Conservation (phyloP, 129 eudicot genomes). For the Arctium minus region DNA sequence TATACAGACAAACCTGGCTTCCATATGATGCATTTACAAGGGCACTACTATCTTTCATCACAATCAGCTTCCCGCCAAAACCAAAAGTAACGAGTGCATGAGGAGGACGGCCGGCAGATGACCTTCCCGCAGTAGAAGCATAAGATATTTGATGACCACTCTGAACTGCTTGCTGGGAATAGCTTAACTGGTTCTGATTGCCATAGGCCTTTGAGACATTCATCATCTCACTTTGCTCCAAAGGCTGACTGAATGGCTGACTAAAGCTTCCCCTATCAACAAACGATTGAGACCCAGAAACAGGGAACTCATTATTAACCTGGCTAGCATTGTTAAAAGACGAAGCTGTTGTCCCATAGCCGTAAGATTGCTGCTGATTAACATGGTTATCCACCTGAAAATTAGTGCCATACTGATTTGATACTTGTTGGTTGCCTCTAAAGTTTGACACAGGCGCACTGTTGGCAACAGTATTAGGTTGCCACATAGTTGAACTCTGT, state of each 20-base stretch:
- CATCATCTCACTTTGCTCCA: slow-evolving; percentile 41
- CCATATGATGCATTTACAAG: slow-evolving; percentile 45
- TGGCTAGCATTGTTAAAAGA: slow-evolving; percentile 37
- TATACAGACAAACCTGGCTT: slow-evolving; percentile 51
- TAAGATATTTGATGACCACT: slow-evolving; percentile 47
- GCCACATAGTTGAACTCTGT: slow-evolving; percentile 44
- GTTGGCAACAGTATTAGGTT: slow-evolving; percentile 27
- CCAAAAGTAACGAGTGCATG: slow-evolving; percentile 92
- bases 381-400: slow-evolving; percentile 34
- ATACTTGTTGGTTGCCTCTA: slow-evolving; percentile 30
- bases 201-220: slow-evolving; percentile 38
- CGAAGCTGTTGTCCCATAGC: slow-evolving; percentile 26
- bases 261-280: slow-evolving; percentile 34
- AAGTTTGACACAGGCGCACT: slow-evolving; percentile 17
- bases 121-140: slow-evolving; percentile 55
- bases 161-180: slow-evolving; percentile 29
- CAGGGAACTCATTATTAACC: slow-evolving; percentile 34
- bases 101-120: slow-evolving; percentile 92
- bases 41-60: slow-evolving; percentile 58
- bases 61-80: slow-evolving; percentile 92
- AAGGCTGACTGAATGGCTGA: slow-evolving; percentile 43
- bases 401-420: slow-evolving; percentile 28
- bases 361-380: slow-evolving; percentile 42
- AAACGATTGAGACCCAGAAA: slow-evolving; percentile 40
- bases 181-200: slow-evolving; percentile 19